Evolutionary conservation across 352 stramenopile species (phyloP).

Genomic region (Globisporangium nodosum): DNA sequence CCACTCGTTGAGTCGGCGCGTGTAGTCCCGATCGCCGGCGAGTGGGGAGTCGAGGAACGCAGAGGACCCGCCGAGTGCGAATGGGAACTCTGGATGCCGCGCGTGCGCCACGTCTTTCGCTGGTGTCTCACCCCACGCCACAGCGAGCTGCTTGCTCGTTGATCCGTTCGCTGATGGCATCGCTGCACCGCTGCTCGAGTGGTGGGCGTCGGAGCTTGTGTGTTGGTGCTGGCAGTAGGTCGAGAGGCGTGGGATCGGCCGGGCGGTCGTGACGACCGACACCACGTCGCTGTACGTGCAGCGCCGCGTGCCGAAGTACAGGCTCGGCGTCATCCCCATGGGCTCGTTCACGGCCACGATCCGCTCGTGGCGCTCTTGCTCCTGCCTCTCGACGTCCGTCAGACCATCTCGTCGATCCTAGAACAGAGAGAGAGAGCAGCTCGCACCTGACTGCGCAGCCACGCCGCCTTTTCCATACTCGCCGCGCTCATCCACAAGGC

Average conservation of each 20-base stretch:
- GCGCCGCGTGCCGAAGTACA: conserved; percentile 70
- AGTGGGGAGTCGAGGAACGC: conserved; percentile 19
- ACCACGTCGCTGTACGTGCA: conserved; percentile 74
- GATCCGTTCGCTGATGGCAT: no score
- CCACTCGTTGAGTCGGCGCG: conserved; percentile 13
- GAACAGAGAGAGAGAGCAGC: neutral
- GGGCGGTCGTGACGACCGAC: conserved; percentile 54
- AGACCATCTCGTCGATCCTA: neutral
- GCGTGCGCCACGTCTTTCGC: no score
- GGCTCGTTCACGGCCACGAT: conserved; percentile 59
- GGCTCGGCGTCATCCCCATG: conserved; percentile 39
- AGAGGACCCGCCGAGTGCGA: neutral
- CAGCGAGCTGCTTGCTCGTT: no score
- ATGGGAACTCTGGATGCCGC: conserved; percentile 4
- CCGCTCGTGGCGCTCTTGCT: conserved; percentile 38
- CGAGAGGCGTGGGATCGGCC: conserved; percentile 21
- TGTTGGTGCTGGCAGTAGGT: conserved; percentile 1
- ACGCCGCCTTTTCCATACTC: conserved; percentile 28
- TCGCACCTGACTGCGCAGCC: conserved; percentile 28
- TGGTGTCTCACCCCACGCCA: no score
- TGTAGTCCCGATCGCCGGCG: conserved; percentile 16
- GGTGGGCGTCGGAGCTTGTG: neutral
- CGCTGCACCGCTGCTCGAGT: no score
- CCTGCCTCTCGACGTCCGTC: conserved; percentile 5
- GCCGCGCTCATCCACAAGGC: no score